Evolutionary conservation across 768 basidiomycete species (phyloP).

Genomic region (Chiua virens): DNA sequence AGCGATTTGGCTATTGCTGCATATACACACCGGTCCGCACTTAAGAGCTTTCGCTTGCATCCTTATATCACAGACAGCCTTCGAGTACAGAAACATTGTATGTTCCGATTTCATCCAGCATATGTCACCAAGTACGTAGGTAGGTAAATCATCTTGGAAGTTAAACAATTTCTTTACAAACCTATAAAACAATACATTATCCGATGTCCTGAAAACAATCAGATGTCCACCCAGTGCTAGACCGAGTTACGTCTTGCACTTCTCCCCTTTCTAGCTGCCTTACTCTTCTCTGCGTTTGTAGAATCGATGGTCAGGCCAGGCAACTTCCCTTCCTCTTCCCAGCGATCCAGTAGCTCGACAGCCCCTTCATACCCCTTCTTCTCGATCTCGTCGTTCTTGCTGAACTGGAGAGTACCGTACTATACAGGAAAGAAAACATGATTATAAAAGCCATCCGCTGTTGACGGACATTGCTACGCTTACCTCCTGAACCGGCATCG

Average conservation of each 20-base stretch:
- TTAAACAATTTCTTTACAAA: neutral
- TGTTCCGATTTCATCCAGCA: too few species aligned
- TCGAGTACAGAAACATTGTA: constrained; percentile 21
- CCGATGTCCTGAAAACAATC: too few species aligned
- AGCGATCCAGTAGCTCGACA: constrained; percentile 65
- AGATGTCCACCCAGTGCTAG: constrained; percentile 12
- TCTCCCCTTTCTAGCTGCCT: constrained; percentile 59
- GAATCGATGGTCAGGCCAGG: constrained; percentile 72
- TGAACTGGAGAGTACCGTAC: constrained; percentile 91
- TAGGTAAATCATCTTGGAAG: constrained; percentile 19
- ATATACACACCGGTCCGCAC: constrained; percentile 15
- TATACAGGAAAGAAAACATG: constrained; percentile 27
- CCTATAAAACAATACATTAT: too few species aligned
- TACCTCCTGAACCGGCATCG: constrained; percentile 93
- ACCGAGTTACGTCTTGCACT: constrained; percentile 79
- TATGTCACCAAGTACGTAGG: constrained; percentile 21
- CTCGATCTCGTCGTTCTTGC: constrained; percentile 86
- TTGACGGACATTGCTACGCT: constrained; percentile 11
- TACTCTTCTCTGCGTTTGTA: constrained; percentile 44
- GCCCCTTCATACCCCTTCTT: constrained; percentile 79
- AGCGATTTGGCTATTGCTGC: constrained; percentile 4
- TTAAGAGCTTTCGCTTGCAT: constrained; percentile 5
- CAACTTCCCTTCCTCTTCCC: constrained; percentile 83
- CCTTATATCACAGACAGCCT: constrained; percentile 13
- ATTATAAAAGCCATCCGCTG: neutral